Evolutionary conservation across 75 land plant genomes (phyloP).

Genomic region (Selaginella tamariscina): DNA sequence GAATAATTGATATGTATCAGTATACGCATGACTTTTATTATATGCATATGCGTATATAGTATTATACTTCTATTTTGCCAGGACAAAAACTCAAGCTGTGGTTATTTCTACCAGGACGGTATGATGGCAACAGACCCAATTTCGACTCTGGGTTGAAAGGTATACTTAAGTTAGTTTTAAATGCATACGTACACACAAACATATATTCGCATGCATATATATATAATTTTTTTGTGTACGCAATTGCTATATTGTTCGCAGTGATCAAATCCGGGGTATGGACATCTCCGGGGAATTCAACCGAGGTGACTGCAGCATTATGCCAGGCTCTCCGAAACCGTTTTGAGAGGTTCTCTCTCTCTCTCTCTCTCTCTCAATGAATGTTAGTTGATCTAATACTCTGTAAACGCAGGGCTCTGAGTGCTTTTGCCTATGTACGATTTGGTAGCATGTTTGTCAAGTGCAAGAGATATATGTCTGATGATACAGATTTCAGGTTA

Average conservation of each 20-base stretch:
- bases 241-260: constrained; percentile 19
- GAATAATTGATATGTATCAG: too few relatives aligned
- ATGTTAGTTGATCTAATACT: background rate
- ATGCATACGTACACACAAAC: too few relatives aligned
- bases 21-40: too few relatives aligned
- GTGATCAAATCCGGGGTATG: constrained; percentile 66
- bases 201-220: too few relatives aligned
- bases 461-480: constrained; percentile 29
- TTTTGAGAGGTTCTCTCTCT: constrained; percentile 52
- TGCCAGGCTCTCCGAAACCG: constrained; percentile 79
- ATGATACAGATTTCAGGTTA: constrained; percentile 29
- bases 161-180: too few relatives aligned
- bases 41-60: too few relatives aligned
- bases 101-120: constrained; percentile 89
- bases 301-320: constrained; percentile 69
- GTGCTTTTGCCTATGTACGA: constrained; percentile 59
- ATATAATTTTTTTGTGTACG: background rate
- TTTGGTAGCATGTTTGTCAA: constrained; percentile 88
- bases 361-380: background rate
- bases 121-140: constrained; percentile 34
- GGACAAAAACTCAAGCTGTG: constrained; percentile 86
- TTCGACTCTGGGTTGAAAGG: constrained; percentile 71
- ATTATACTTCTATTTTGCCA: too few relatives aligned
- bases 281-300: constrained; percentile 75
- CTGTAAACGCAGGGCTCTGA: constrained; percentile 48